Percentiles rank a stretch among this genome's conserved stretches.
These are phyloP conservation scores for Aegilops bicornis DNA, from an alignment of 176 grass and related monocot species.

Conservation along the genomic window DNA sequence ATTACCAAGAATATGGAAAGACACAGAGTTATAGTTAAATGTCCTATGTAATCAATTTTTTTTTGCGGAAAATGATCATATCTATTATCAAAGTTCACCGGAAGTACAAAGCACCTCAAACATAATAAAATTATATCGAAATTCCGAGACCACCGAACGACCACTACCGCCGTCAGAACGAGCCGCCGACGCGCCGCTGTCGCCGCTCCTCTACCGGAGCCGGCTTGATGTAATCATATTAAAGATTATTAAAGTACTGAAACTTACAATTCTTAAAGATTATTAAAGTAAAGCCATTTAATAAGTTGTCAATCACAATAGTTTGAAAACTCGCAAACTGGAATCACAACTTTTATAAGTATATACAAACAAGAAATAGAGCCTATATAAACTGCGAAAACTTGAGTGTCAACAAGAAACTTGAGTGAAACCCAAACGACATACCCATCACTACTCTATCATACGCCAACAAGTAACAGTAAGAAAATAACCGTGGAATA, in stretches of 20 bases:
- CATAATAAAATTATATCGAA: too few species aligned
- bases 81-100: too few species aligned
- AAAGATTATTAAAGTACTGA: not conserved
- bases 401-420: too few species aligned
- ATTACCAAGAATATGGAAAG: not conserved
- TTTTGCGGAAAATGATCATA: too few species aligned
- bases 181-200: too few species aligned
- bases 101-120: too few species aligned
- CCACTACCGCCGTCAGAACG: too few species aligned
- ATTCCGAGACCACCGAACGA: too few species aligned
- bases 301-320: not conserved
- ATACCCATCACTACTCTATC: not conserved
- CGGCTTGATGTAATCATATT: too few species aligned
- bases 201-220: too few species aligned
- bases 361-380: conserved; percentile 1
- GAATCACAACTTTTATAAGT: not conserved
- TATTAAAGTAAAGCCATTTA: too few species aligned
- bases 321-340: not conserved
- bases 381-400: not conserved
- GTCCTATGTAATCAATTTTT: not conserved
- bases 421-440: not conserved
- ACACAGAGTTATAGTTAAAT: not conserved
- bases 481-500: not conserved
- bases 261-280: not conserved
- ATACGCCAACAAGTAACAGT: not conserved